Conservation (phyloP, 345 rosid genomes). For the Eucalyptus regnans region DNA sequence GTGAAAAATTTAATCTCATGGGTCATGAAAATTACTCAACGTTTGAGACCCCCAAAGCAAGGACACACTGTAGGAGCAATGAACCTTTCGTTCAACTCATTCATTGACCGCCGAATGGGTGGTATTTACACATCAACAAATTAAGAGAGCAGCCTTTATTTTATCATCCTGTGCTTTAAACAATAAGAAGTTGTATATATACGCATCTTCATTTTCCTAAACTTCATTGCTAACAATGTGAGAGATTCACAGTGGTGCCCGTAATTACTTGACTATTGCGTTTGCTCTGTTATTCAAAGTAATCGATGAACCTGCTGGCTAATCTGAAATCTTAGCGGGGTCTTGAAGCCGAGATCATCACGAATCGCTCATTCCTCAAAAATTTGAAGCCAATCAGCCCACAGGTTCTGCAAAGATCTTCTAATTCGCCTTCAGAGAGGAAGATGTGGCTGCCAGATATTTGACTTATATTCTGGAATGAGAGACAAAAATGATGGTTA, state of each 20-base stretch:
- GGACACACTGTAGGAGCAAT: background rate
- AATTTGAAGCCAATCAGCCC: constrained; percentile 54
- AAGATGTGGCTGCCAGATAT: constrained; percentile 37
- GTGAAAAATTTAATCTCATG: background rate
- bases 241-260: background rate
- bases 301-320: background rate
- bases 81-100: background rate
- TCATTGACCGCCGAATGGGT: background rate
- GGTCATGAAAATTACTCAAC: background rate
- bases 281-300: background rate
- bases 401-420: constrained; percentile 69
- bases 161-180: background rate
- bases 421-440: constrained; percentile 60
- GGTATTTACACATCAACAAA: background rate
- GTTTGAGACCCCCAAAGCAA: background rate
- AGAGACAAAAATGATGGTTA: background rate
- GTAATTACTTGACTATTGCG: background rate
- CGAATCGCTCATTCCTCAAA: constrained; percentile 44
- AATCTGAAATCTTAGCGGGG: constrained; percentile 12
- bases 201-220: background rate
- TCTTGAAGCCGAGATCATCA: constrained; percentile 73
- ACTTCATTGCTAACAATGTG: background rate
- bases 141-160: background rate
- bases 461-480: constrained; percentile 30
- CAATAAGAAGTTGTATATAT: background rate